These are phyloP conservation scores for Pterula multifida DNA, from an alignment of 1,284 basidiomycete genomes.

Conservation along the genomic window DNA sequence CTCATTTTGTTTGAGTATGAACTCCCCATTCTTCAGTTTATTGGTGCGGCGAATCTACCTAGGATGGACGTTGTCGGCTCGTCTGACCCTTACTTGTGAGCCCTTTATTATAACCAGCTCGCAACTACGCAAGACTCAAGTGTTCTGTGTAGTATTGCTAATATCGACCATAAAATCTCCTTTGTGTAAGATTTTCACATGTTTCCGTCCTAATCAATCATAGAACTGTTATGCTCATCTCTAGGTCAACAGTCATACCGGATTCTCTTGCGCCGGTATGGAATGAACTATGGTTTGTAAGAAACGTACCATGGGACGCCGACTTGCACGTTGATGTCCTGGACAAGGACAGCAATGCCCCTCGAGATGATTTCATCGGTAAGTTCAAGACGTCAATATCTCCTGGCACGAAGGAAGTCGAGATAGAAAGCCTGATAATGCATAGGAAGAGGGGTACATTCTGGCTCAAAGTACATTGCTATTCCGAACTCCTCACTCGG, in stretches of 20 bases:
- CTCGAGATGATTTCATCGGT: conserved; percentile 56
- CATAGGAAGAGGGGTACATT: conserved; percentile 45
- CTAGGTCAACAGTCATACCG: conserved; percentile 51
- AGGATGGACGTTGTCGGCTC: conserved; percentile 59
- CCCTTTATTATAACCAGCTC: too few species aligned
- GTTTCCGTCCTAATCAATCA: background rate
- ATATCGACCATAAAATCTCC: conserved; percentile 45
- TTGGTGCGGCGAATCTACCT: conserved; percentile 53
- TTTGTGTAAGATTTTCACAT: conserved; percentile 35
- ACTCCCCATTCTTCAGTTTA: conserved; percentile 34
- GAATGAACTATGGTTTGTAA: conserved; percentile 63
- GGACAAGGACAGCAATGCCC: conserved; percentile 51
- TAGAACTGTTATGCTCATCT: background rate
- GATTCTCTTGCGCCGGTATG: conserved; percentile 53
- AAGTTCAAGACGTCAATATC: conserved; percentile 39
- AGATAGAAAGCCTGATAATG: conserved; percentile 40
- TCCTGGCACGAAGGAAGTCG: conserved; percentile 47
- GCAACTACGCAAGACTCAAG: background rate
- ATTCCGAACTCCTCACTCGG: background rate
- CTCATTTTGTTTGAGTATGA: background rate
- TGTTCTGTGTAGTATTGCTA: conserved; percentile 27
- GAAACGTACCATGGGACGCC: conserved; percentile 56
- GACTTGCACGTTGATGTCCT: conserved; percentile 42
- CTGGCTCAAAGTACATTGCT: conserved; percentile 47
- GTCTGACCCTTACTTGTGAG: conserved; percentile 54